Evolutionary conservation across 2,329 filamentous ascomycete genomes (phyloP).

Genomic region (Pezicula radicicola): DNA sequence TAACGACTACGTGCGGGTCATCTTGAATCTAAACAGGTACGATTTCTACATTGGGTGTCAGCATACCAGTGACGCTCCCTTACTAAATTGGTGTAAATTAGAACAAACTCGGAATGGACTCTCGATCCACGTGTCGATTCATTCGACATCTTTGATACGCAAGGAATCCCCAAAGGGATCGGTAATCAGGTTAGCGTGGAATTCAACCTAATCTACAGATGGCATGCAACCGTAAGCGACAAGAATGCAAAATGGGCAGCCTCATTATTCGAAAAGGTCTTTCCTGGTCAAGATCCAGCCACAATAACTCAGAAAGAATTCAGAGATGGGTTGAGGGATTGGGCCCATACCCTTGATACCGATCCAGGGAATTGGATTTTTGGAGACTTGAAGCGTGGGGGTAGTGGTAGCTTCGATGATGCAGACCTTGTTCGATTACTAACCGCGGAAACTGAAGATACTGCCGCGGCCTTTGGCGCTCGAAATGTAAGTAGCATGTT

Average conservation of each 20-base stretch:
- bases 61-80: no score
- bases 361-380: conserved; percentile 70
- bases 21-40: conserved; percentile 28
- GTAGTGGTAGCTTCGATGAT: conserved; percentile 67
- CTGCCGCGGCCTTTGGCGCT: conserved; percentile 64
- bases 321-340: conserved; percentile 58
- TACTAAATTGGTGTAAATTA: no score
- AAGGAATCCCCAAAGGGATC: conserved; percentile 64
- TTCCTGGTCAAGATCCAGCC: no score
- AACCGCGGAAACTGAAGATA: conserved; percentile 66
- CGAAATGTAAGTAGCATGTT: background rate
- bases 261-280: conserved; percentile 42
- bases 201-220: conserved; percentile 84
- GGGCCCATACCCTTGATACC: conserved; percentile 54
- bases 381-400: conserved; percentile 58
- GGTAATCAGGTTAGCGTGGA: conserved; percentile 83
- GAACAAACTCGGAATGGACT: conserved; percentile 57
- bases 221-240: conserved; percentile 74
- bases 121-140: conserved; percentile 60
- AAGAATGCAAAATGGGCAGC: conserved; percentile 78
- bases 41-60: no score
- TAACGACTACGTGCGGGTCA: conserved; percentile 74
- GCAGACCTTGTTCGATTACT: conserved; percentile 74
- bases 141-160: conserved; percentile 21
- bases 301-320: conserved; percentile 38